A percentile compares a stretch with the other conserved stretches of the same genome.
Evolutionary conservation across 108 stramenopile genomes (phyloP).

Genomic region (Aurantiochytrium sp.): DNA sequence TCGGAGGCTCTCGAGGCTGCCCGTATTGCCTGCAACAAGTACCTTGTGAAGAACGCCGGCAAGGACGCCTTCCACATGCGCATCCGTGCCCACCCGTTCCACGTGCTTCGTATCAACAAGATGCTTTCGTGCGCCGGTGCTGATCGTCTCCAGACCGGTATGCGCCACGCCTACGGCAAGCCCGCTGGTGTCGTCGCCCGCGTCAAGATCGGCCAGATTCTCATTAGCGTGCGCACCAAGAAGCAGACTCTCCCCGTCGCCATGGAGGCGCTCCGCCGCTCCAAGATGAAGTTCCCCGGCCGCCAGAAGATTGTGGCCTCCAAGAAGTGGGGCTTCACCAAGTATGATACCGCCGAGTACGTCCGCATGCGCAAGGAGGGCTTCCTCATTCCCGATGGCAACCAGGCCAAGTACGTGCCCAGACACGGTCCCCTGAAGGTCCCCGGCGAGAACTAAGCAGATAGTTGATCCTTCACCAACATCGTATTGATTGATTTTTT

Average conservation of each 20-base stretch:
- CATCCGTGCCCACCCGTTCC: conserved; percentile 97
- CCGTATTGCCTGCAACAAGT: conserved; percentile 99
- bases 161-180: conserved; percentile 99
- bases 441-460: conserved; percentile 12
- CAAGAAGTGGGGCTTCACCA: conserved; percentile 99
- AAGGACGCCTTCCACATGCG: conserved; percentile 99
- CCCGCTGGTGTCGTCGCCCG: conserved; percentile 98
- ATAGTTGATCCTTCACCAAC: not conserved
- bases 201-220: conserved; percentile 94
- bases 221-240: conserved; percentile 86
- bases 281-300: conserved; percentile 99
- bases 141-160: conserved; percentile 94
- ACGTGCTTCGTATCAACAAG: conserved; percentile 98
- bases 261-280: conserved; percentile 96
- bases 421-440: conserved; percentile 39
- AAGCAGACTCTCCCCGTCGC: conserved; percentile 77
- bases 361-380: conserved; percentile 77
- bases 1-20: conserved; percentile 98
- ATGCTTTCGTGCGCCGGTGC: conserved; percentile 99
- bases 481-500: not conserved
- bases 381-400: conserved; percentile 46
- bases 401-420: conserved; percentile 50
- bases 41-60: conserved; percentile 91
- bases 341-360: conserved; percentile 91
- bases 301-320: conserved; percentile 97